Evolutionary conservation across 192 early-diverging fungal species (phyloP), one percentile per base, ranked within the genome.

Genomic region (Coemansia sp.): DNA sequence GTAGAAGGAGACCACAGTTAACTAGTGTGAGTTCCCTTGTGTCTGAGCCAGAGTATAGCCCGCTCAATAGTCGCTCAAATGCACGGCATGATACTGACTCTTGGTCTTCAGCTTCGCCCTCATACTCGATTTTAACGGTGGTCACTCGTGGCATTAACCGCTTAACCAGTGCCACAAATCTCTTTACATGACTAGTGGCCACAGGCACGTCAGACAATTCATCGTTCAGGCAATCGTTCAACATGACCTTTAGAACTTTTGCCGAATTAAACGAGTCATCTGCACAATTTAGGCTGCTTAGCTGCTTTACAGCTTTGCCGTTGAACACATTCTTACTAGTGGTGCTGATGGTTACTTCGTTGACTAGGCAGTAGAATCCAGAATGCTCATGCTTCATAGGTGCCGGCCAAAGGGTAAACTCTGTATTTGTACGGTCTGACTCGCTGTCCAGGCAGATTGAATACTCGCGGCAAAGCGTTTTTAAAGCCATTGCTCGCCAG

Each of bases 401-500:
- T 31, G 12, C 31, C n/a, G 57, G 31, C 57, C 57, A 59, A 5
- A 59, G 13, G 5, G 57, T 34, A 59, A 18, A 59, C 2, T 59
- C 57, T 33, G 57, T 59, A 18, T 15, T 16, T 2, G 16, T 16
- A 16, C 13, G 5, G 31, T 59, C 16, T 13, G 57, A 6, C 9
- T 31, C 12, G 12, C 3, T 18, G 33, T 59, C 29, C 18, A 59
- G 9, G 16, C 24, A 10, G 2, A 59, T 36, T 5, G 8, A 36
- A 4, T 34, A 59, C 57, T 59, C 57, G 15, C 15, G 57, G 5
- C 57, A 59, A 2, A 59, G 57, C 29, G 8, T 6, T 8, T 59
- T 59, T 18, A 59, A 7, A 16, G 57, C 57, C 31, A 59, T 33
- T 59, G 57, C 57, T 2, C 57, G 57, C 57, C 57, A 59, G 57